Evolutionary conservation across 768 basidiomycete genomes (phyloP).

Genomic region (Lactarius tabidus): DNA sequence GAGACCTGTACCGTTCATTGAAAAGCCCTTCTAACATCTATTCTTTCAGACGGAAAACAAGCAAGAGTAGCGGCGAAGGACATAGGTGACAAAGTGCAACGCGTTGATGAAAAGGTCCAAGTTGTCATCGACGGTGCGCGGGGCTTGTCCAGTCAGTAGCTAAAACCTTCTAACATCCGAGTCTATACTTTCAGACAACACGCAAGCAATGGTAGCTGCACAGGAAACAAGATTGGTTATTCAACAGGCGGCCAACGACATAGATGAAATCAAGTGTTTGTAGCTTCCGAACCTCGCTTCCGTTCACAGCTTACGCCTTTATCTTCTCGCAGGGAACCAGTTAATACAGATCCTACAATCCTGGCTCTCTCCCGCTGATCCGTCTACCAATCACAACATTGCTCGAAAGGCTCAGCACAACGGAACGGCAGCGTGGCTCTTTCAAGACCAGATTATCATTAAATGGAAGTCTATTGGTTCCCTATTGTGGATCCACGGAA

Average conservation of each 20-base stretch:
- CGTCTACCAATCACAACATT: neutral
- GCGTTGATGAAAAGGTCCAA: too few relatives aligned
- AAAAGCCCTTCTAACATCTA: too few relatives aligned
- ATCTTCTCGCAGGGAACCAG: neutral
- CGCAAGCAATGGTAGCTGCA: neutral
- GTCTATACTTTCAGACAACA: neutral
- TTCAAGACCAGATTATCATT: neutral
- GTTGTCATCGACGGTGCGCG: too few relatives aligned
- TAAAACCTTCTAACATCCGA: too few relatives aligned
- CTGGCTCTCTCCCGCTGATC: neutral
- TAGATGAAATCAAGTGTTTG: neutral
- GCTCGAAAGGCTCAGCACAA: neutral
- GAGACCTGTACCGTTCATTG: too few relatives aligned
- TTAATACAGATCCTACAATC: neutral
- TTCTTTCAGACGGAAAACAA: too few relatives aligned
- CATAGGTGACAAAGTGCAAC: too few relatives aligned
- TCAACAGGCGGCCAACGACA: neutral
- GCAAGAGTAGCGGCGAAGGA: too few relatives aligned
- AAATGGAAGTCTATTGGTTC: neutral
- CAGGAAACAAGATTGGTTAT: neutral
- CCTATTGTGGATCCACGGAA: neutral
- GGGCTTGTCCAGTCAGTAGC: too few relatives aligned
- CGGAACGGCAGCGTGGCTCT: neutral
- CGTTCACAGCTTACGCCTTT: neutral
- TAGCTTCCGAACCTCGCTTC: neutral